Evolutionary conservation across 768 basidiomycete genomes (phyloP), one percentile per base, ranked within the genome.

Genomic region (Kwoniella dejecticola): DNA sequence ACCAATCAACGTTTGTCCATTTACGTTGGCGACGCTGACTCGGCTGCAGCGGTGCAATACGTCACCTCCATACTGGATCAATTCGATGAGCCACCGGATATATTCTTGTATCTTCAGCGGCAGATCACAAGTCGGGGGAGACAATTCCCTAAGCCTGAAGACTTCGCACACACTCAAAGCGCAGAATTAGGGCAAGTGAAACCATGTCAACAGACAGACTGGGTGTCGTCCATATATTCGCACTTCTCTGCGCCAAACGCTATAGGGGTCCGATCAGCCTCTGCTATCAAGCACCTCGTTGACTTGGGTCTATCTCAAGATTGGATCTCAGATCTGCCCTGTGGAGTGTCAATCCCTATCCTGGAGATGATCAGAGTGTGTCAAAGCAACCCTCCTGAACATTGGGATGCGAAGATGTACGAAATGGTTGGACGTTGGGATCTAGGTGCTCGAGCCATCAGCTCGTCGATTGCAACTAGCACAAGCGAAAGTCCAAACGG

Each of bases 341-440:
- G 71, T 15, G 74, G 71, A 7, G 49, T 80, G 12, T 72, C 76
- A 0, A 8, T 81, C n/a, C 94, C 95, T 1, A 79, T 98, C 4
- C 81, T 88, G 54, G 96, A 98, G 76, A 90, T 89, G 1, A 82
- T 89, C n/a, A 81, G 91, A 62, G 86, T 88, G 8, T 91, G 90
- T 63, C 92, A 95, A 72, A 78, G 88, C 5, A 83, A 86, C 0
- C 90, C 94, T 2, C 86, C 88, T 0, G 82, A 83, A 3, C 83
- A 87, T 63, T 93, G 91, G 91, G 83, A 87, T 0, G 63, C 83
- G n/a, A 81, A 82, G 12, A 84, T 86, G 13, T 92, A 90, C 77
- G 79, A 82, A 5, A 82, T 89, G 2, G 83, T 91, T 59, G 88
- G 87, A 1, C 81, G 91, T 24, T 84, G 86, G 60, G 91, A 94